Base-by-base conservation (phyloP, 2,329 filamentous ascomycete genomes). In the Fusarium nisikadoi region DNA sequence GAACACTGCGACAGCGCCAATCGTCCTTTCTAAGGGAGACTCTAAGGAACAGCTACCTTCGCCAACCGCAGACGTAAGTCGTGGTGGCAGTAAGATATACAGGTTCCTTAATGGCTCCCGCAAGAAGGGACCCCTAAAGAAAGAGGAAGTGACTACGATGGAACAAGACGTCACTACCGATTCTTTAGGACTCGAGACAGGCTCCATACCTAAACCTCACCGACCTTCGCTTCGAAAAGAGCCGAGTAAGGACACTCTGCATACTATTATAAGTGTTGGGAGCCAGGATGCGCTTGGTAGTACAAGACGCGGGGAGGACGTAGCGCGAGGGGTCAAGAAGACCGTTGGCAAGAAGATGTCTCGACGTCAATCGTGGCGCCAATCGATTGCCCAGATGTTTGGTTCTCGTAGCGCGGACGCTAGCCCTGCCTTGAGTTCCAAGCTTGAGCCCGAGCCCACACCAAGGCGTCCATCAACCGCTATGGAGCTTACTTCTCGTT, bases 221-320 rank as follows among this genome's bases (percentile, higher is more conserved):
- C 81, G 80, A 43, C 70, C 83, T 16, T 75, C 78, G 10, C 71
- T 85, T 49, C 82, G 80, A 47, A 77, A 79, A 1, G 82, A 84
- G 36, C 73, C 80, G n/a, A 86, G 83, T 73, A 83, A 83, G 69
- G 85, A 86, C 31, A 86, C 84, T 0, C 75, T 87, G 31, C 84
- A 84, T 56, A 87, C 85, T 2, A 86, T 87, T 23, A 74, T 87
- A 56, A 87, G 86, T 65, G 85, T 87, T 13, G 85, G 83, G 10
- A 87, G 85, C 53, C 77, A 83, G 23, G 84, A 86, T 49, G 68
- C 75, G 20, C 57, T 57, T 36, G 56, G 33, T 3, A 59, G 47
- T 31, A 50, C 61, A 36, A 70, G 45, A 29, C 63, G 65, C n/a
- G 60, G 23, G 47, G 55, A 60, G 38, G 65, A 64, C 23, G 12